Percentiles rank a stretch among this genome's conserved stretches.
These are phyloP conservation scores for Elsinoe batatas DNA, from an alignment of 2,329 filamentous ascomycete genomes.

Conservation along the genomic window DNA sequence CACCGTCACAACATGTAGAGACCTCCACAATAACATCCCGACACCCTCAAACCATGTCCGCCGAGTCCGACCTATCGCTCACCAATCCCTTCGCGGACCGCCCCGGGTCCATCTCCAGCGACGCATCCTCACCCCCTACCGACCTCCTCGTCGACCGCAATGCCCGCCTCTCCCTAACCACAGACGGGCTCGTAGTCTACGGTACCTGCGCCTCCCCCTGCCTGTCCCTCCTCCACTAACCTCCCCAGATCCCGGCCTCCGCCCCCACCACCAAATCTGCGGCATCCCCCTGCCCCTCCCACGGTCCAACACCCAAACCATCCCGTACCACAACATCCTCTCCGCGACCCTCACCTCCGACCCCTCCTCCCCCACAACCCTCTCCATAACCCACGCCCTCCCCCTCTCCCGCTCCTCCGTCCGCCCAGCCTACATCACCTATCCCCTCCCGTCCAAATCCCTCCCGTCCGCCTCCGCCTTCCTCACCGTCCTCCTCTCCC, in stretches of 20 bases:
- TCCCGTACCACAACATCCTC: constrained; percentile 75
- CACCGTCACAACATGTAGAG: not conserved
- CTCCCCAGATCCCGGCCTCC: constrained; percentile 43
- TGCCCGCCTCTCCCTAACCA: constrained; percentile 50
- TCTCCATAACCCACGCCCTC: constrained; percentile 65
- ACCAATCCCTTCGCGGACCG: constrained; percentile 16
- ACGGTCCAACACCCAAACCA: constrained; percentile 44
- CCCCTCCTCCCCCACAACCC: constrained; percentile 39
- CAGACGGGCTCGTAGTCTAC: constrained; percentile 50
- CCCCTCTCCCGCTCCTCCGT: constrained; percentile 46
- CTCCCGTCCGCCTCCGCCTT: constrained; percentile 48
- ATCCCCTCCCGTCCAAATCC: constrained; percentile 45
- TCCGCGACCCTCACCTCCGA: constrained; percentile 54
- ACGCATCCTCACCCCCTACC: constrained; percentile 31
- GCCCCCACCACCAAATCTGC: constrained; percentile 45
- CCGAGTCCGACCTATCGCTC: not conserved
- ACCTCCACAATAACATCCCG: not conserved
- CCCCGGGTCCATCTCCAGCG: constrained; percentile 1
- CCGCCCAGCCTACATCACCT: constrained; percentile 51
- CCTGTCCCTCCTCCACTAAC: not conserved
- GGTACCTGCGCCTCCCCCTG: constrained; percentile 32
- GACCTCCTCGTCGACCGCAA: constrained; percentile 40
- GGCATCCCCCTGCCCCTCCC: constrained; percentile 43
- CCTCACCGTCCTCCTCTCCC: constrained; percentile 53
- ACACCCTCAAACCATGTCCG: not conserved